These are phyloP conservation scores for Metschnikowia chrysomelidarum DNA, from an alignment of 805 yeast species.

Conservation along the genomic window DNA sequence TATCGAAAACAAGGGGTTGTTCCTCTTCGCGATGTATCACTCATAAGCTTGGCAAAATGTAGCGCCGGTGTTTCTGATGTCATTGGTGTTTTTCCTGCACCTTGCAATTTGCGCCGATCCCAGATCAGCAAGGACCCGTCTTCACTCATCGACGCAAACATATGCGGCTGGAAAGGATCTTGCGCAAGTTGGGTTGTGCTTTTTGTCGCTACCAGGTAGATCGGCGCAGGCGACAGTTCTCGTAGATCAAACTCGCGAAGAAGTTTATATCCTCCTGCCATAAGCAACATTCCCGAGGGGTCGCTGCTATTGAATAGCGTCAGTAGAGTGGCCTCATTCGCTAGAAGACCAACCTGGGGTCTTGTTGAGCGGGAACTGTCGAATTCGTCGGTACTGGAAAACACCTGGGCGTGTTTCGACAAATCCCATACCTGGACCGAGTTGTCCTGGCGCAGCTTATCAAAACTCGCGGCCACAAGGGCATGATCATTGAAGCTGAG, in stretches of 20 bases:
- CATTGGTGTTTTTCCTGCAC: constrained; percentile 17
- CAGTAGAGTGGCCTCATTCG: constrained; percentile 74
- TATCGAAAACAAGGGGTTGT: constrained; percentile 66
- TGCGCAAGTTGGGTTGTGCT: constrained; percentile 65
- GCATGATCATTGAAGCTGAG: constrained; percentile 65
- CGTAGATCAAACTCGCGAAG: constrained; percentile 77
- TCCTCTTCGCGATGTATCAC: constrained; percentile 55
- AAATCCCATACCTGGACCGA: constrained; percentile 81
- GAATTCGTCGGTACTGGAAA: constrained; percentile 20
- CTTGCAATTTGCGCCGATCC: constrained; percentile 65
- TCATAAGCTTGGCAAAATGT: constrained; percentile 58
- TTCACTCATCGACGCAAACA: constrained; percentile 75
- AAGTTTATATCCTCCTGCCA: constrained; percentile 76
- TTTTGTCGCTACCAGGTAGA: constrained; percentile 72
- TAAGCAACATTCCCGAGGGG: constrained; percentile 31
- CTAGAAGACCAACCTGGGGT: constrained; percentile 56
- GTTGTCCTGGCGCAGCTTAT: constrained; percentile 71
- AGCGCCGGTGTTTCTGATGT: constrained; percentile 54
- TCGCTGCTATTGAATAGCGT: constrained; percentile 48
- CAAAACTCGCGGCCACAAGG: constrained; percentile 74
- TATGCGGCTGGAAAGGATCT: constrained; percentile 65
- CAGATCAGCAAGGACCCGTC: constrained; percentile 83
- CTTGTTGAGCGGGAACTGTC: constrained; percentile 49
- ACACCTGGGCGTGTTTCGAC: constrained; percentile 49
- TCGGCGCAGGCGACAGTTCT: constrained; percentile 47